phyloP scores from a whole-genome alignment of 78 protist genomes.

The Mastigamoeba balamuthi region DNA sequence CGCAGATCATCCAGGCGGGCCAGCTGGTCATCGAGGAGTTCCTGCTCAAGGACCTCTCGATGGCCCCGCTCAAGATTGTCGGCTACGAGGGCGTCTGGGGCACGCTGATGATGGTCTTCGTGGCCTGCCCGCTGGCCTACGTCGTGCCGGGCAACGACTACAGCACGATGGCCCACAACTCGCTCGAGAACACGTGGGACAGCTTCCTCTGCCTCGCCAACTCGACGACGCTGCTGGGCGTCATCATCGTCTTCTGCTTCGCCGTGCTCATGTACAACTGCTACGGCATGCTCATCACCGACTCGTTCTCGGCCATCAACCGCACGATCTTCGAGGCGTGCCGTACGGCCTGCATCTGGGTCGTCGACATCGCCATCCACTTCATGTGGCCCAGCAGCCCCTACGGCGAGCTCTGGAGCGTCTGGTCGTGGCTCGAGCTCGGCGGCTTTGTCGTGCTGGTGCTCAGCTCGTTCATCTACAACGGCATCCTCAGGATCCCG shows the following conservation, averaged over 20 bases:
- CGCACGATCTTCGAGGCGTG: slow-evolving; percentile 24
- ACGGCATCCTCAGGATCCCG: neutral
- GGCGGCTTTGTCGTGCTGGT: slow-evolving; percentile 23
- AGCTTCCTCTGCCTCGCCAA: neutral
- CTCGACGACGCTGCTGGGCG: neutral
- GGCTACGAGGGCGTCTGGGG: slow-evolving; percentile 15
- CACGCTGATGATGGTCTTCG: neutral
- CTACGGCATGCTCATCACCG: slow-evolving; percentile 19
- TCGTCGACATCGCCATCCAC: slow-evolving; percentile 7
- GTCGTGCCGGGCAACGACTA: neutral
- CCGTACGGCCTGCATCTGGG: slow-evolving; percentile 16
- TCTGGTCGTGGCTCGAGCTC: slow-evolving; percentile 16
- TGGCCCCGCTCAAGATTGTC: neutral
- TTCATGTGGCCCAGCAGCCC: neutral
- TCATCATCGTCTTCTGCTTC: neutral
- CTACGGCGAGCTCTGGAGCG: slow-evolving; percentile 8
- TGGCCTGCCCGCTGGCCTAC: neutral
- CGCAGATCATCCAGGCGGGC: neutral
- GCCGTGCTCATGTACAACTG: slow-evolving; percentile 16
- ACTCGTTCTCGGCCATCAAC: slow-evolving; percentile 3
- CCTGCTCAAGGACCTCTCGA: neutral
- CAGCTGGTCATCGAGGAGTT: neutral
- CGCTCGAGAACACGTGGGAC: neutral
- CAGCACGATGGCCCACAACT: neutral
- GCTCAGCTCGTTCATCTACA: neutral